Evolutionary conservation across 768 basidiomycete genomes (phyloP), one percentile per base, ranked within the genome.

Genomic region (Amylocystis lapponica): DNA sequence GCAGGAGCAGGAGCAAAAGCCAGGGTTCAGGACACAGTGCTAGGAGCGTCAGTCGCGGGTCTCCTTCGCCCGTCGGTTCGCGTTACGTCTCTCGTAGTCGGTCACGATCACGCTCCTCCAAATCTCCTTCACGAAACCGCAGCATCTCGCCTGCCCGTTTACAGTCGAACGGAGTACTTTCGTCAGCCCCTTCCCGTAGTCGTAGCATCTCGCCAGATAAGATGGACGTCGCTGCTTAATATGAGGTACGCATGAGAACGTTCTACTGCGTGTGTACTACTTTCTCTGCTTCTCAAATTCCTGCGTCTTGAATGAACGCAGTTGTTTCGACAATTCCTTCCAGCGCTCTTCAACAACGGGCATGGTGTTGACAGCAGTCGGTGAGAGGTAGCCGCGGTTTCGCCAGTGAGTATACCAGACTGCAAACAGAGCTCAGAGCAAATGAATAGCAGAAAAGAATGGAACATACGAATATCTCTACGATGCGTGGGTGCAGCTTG

Each of bases 401-500:
- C 64, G 68, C 68, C 78, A 73, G 44, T 75, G 71, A 17, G 83
- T 78, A 55, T 91, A 91, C 84, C 88, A 91, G 21, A 79, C 88
- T 91, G 49, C 10, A 37, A 25, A 21, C n/a, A 27, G 16, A 12
- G 25, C 26, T 32, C 39, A 38, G 46, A 30, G 35, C 34, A 22
- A 32, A 36, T 27, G 9, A 14, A 42, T 14, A 48, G 4, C 2
- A 16, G 7, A 30, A 35, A 32, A 40, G 32, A 49, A 47, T 36
- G 35, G 22, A 31, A 16, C 20, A 42, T 49, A 60, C 57, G 36
- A 25, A 60, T 58, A 26, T 60, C 59, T 7, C 33, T 59, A 37
- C 88, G 82, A 46, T 86, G 81, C n/a, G 85, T 89, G 0, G 92
- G 92, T 9, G 83, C 81, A 9, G 92, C 93, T 41, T 76, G 69